These are phyloP conservation scores for Nitzschia inconspicua DNA, from an alignment of 108 stramenopile species.

Conservation along the genomic window DNA sequence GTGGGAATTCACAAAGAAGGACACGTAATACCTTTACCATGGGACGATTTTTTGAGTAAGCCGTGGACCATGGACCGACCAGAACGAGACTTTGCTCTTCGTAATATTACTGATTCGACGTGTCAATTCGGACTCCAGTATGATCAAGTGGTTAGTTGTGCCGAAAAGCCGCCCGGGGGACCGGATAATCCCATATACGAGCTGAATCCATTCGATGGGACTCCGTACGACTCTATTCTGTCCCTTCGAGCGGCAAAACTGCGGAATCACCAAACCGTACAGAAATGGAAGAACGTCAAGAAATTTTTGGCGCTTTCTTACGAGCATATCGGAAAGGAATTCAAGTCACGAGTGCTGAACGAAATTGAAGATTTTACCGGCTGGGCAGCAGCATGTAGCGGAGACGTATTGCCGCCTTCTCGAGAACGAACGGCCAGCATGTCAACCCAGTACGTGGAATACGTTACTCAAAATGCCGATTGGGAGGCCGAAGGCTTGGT, in stretches of 20 bases:
- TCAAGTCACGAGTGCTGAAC: conserved; percentile 31
- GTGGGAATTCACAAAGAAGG: background rate
- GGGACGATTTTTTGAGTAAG: conserved; percentile 44
- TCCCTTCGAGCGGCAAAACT: conserved; percentile 58
- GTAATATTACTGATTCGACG: conserved; percentile 18
- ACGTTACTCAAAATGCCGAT: conserved; percentile 50
- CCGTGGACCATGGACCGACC: conserved; percentile 50
- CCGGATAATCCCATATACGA: conserved; percentile 31
- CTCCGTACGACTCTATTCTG: conserved; percentile 19
- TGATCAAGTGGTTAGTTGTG: conserved; percentile 39
- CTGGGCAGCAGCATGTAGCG: conserved; percentile 19
- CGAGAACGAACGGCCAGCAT: conserved; percentile 1
- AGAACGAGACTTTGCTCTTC: conserved; percentile 19
- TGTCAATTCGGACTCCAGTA: conserved; percentile 33
- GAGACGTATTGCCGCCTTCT: conserved; percentile 22
- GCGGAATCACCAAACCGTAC: conserved; percentile 25
- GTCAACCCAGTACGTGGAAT: conserved; percentile 45
- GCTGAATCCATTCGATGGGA: conserved; percentile 6
- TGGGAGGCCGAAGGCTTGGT: conserved; percentile 52
- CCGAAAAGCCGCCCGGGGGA: conserved; percentile 13
- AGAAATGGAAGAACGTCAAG: conserved; percentile 11
- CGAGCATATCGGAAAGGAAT: conserved; percentile 40
- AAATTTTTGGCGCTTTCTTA: conserved; percentile 29
- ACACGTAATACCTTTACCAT: conserved; percentile 20
- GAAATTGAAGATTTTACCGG: conserved; percentile 26